Evolutionary conservation across 331 rosid species (phyloP), one percentile per base, ranked within the genome.

Genomic region (Telfairia occidentalis): DNA sequence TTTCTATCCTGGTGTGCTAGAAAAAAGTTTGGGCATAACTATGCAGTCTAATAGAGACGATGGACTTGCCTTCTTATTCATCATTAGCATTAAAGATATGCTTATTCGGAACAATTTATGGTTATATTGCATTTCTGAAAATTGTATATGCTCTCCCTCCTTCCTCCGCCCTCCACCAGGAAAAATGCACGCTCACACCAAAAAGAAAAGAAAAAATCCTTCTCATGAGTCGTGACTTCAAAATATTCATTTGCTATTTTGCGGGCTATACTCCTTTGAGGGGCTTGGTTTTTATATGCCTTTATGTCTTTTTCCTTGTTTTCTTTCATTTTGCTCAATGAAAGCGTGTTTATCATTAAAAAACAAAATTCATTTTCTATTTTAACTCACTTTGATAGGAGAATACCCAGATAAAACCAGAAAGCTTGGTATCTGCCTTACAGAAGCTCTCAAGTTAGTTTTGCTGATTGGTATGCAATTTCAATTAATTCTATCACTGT

Each of bases 391-490:
- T 49, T 52, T 87, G 78, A 77, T 92, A 94, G 98, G 93, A 83
- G 82, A 86, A 74, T 72, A 83, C 82, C 86, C 90, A 37, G 91
- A 83, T 57, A 91, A 83, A 81, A 85, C 84, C 85, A 88, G 79
- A 80, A 87, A 81, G 80, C 74, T 94, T 61, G 91, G 87, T 53
- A 82, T 69, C 49, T 67, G 84, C 85, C 86, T 94, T 76, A 79
- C 74, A 8, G 92, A 89, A 81, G 96, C 98, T 79, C 92, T 94
- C 37, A 94, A 94, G 84, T 81, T 91, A 81, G 97, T 94, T 84
- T 79, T 94, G 80, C 85, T 91, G 80, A 91, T 94, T 76, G 98
- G 98, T 94, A 78, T 34, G 91, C n/a, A 48, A 63, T 42, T 77
- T 49, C 69, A 19, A 11, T 77, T 34, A 26, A 61, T 71, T 78